Conservation (phyloP, 805 yeast genomes). For the Wickerhamiella occidentalis region DNA sequence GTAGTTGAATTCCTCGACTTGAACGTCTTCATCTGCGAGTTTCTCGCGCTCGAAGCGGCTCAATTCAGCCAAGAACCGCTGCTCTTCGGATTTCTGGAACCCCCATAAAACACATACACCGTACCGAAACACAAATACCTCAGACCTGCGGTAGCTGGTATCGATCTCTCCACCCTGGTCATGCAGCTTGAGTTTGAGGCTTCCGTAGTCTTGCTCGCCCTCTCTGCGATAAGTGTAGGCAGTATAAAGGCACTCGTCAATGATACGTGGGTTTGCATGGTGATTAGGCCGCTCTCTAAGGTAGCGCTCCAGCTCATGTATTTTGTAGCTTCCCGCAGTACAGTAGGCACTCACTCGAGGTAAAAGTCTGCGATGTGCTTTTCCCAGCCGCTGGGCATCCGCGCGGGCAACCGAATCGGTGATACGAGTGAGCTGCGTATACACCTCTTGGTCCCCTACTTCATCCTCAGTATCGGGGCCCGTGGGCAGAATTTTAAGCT, state of each 20-base stretch:
- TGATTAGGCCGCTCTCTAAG: constrained; percentile 47
- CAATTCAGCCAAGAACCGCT: constrained; percentile 64
- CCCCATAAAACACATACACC: constrained; percentile 99
- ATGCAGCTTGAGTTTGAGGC: constrained; percentile 42
- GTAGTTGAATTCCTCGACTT: constrained; percentile 88
- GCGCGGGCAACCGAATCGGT: constrained; percentile 80
- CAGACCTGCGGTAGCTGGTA: constrained; percentile 79
- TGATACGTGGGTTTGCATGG: constrained; percentile 65
- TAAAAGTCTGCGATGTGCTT: constrained; percentile 64
- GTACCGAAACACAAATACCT: constrained; percentile 81
- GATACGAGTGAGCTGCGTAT: constrained; percentile 72
- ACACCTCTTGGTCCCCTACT: constrained; percentile 48
- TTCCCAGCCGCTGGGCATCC: constrained; percentile 89
- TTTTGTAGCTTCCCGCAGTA: constrained; percentile 82
- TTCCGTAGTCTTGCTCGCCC: constrained; percentile 25
- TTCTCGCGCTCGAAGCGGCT: constrained; percentile 88
- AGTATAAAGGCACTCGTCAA: constrained; percentile 91
- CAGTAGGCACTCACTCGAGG: constrained; percentile 96
- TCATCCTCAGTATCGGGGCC: constrained; percentile 25
- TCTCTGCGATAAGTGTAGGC: constrained; percentile 48
- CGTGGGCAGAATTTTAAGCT: constrained; percentile 75
- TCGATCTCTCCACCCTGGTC: constrained; percentile 95
- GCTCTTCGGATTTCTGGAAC: constrained; percentile 71
- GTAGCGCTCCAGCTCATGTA: constrained; percentile 82
- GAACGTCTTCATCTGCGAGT: constrained; percentile 81